phyloP scores from a whole-genome alignment of 169 alveolate species.

The Cryptosporidium andersoni region DNA sequence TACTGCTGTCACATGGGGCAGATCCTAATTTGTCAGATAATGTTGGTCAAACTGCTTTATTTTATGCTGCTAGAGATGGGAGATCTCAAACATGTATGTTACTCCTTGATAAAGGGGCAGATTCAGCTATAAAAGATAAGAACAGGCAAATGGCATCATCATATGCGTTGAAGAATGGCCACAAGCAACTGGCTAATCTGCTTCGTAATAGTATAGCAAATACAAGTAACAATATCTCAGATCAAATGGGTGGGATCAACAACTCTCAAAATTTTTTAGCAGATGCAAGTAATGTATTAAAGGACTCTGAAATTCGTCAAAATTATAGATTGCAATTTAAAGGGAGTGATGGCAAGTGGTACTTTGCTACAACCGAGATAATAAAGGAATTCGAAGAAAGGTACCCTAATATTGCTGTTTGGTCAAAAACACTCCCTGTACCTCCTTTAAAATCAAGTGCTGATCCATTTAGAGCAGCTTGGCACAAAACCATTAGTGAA shows the following conservation, averaged over 20 bases:
- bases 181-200: slow-evolving; percentile 83
- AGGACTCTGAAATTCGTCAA: slow-evolving; percentile 71
- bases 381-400: slow-evolving; percentile 82
- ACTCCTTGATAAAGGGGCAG: slow-evolving; percentile 86
- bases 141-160: slow-evolving; percentile 88
- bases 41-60: slow-evolving; percentile 88
- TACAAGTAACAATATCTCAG: neutral
- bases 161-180: slow-evolving; percentile 89
- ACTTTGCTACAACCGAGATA: slow-evolving; percentile 84
- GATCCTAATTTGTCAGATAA: slow-evolving; percentile 87
- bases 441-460: slow-evolving; percentile 75
- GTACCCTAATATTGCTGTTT: slow-evolving; percentile 84
- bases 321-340: slow-evolving; percentile 81
- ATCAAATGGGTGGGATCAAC: slow-evolving; percentile 7
- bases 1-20: slow-evolving; percentile 83
- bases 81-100: slow-evolving; percentile 87
- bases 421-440: slow-evolving; percentile 80
- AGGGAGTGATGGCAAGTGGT: slow-evolving; percentile 83
- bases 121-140: slow-evolving; percentile 85
- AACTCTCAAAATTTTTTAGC: slow-evolving; percentile 8
- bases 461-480: slow-evolving; percentile 81
- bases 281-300: slow-evolving; percentile 23
- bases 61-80: slow-evolving; percentile 91
- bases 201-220: slow-evolving; percentile 65
- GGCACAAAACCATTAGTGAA: slow-evolving; percentile 80